Conservation (phyloP, 306 rosid species). For the Leucaena leucocephala region DNA sequence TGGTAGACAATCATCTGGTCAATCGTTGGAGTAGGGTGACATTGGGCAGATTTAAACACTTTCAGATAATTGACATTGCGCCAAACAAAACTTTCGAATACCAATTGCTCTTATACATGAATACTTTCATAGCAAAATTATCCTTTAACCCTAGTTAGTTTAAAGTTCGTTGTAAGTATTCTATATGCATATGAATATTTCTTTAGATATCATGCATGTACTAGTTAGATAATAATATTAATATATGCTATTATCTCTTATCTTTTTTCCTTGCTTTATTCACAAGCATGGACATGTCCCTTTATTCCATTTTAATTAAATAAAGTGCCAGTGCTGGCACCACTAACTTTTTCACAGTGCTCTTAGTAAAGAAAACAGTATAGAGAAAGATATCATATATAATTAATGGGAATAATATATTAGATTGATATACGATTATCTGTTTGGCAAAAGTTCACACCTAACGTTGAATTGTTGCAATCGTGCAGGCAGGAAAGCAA, state of each 20-base stretch:
- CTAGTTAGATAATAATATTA: background rate
- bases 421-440: background rate
- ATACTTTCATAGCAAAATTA: too few species aligned
- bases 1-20: background rate
- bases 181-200: background rate
- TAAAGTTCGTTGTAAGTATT: background rate
- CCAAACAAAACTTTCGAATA: too few species aligned
- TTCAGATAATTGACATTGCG: background rate
- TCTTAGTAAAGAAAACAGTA: background rate
- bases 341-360: conserved; percentile 16
- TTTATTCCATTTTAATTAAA: conserved; percentile 17
- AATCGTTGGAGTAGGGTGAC: background rate
- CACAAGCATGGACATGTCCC: background rate
- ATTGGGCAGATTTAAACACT: too few species aligned
- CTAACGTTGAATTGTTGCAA: conserved; percentile 38
- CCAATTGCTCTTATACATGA: too few species aligned
- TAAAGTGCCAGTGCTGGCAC: conserved; percentile 3
- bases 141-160: background rate
- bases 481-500: conserved; percentile 60
- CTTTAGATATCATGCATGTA: background rate
- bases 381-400: background rate
- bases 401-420: background rate
- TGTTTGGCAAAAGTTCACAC: conserved; percentile 34
- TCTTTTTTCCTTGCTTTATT: conserved; percentile 20
- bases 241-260: background rate